phyloP scores from a whole-genome alignment of 345 rosid species.

The Excoecaria agallocha region DNA sequence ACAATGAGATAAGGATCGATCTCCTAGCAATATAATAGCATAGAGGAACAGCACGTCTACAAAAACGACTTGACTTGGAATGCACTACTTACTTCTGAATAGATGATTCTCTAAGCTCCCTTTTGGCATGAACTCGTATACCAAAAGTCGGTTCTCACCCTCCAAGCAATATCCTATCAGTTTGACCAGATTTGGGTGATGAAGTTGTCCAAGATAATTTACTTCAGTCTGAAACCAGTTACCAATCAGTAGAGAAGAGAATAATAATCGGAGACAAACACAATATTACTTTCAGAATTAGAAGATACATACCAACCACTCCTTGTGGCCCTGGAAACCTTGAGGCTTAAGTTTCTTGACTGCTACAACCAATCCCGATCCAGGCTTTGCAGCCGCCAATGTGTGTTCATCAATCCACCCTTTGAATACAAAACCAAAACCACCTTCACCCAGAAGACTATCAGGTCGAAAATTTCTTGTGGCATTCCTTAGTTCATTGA shows the following conservation, averaged over 20 bases:
- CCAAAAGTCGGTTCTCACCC: slow-evolving; percentile 78
- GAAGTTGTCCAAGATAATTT: slow-evolving; percentile 91
- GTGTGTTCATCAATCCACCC: slow-evolving; percentile 93
- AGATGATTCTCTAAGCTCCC: slow-evolving; percentile 91
- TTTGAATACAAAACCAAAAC: slow-evolving; percentile 90
- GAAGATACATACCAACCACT: slow-evolving; percentile 76
- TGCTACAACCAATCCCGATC: slow-evolving; percentile 91
- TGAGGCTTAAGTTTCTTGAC: slow-evolving; percentile 93
- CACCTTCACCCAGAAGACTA: slow-evolving; percentile 95
- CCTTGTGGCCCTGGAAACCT: slow-evolving; percentile 98
- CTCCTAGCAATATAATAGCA: not conserved
- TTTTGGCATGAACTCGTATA: slow-evolving; percentile 92
- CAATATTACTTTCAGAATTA: not conserved
- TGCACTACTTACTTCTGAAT: slow-evolving; percentile 49
- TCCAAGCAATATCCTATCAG: slow-evolving; percentile 85
- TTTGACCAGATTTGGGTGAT: slow-evolving; percentile 86
- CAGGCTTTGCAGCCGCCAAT: slow-evolving; percentile 66
- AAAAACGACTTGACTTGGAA: slow-evolving; percentile 2
- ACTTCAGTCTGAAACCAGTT: slow-evolving; percentile 82
- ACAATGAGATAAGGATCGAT: not conserved
- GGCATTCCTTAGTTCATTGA: slow-evolving; percentile 76
- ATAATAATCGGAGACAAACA: not conserved
- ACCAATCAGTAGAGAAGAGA: slow-evolving; percentile 29
- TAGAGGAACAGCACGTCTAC: not conserved
- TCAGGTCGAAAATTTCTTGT: slow-evolving; percentile 89